phyloP scores from a whole-genome alignment of 352 stramenopile genomes.

The Chrysophaeum taylorii region DNA sequence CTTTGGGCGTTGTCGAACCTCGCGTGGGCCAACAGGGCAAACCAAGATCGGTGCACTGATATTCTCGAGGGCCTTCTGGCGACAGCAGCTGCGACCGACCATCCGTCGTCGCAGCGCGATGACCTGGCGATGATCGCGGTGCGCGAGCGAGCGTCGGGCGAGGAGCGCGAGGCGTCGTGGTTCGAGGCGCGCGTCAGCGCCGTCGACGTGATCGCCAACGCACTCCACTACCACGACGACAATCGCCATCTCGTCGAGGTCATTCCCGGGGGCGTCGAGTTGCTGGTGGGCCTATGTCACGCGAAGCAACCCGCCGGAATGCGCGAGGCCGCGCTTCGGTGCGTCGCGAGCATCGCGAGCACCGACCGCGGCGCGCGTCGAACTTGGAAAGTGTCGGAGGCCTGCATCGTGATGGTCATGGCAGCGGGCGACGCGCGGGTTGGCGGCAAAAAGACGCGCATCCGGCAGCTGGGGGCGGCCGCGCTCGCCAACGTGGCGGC shows the following conservation, averaged over 20 bases:
- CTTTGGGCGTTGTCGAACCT: constrained; percentile 3
- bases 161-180: too few species aligned
- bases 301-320: background rate
- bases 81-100: too few species aligned
- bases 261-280: background rate
- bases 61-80: background rate
- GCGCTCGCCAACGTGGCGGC: background rate
- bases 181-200: too few species aligned
- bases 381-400: too few species aligned
- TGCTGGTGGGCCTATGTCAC: background rate
- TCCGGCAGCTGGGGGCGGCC: background rate
- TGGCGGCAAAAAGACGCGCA: background rate
- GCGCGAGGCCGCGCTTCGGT: background rate
- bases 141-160: too few species aligned
- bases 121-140: too few species aligned
- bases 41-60: background rate
- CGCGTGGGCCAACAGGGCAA: background rate
- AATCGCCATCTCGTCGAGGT: background rate
- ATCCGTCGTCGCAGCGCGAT: too few species aligned
- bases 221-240: background rate
- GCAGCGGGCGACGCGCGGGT: background rate
- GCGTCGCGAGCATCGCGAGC: background rate
- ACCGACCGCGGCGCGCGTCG: background rate
- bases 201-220: constrained; percentile 1
- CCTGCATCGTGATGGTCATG: background rate